Base-by-base conservation (phyloP, 1,284 basidiomycete species). In the Fomitopsis palustris region DNA sequence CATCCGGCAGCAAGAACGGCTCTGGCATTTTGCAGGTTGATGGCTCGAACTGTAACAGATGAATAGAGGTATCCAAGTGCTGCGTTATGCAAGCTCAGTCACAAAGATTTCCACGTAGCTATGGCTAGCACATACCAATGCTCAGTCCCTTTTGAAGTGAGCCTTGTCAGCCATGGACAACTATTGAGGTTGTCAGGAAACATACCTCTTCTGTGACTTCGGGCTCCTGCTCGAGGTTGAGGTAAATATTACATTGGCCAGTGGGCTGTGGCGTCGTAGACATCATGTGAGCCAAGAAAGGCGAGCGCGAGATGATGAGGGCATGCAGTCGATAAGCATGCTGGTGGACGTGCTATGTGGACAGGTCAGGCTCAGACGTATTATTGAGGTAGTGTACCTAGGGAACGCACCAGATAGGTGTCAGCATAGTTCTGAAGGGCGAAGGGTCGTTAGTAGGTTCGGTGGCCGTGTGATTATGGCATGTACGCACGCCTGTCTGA, bases 251-350 rank as follows among this genome's bases (percentile, higher is more conserved):
- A 62, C 85, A 81, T 68, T 87, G 84, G 21, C 81, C 83, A 63
- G 78, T 79, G 69, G 83, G 60, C 74, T 79, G 82, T 61, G 85
- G 81, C 60, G 89, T 82, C 64, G 90, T 86, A 63, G 87, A 86
- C 85, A 95, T 90, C 65, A 93, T 78, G 71, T 93, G 92, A 43
- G 87, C 89, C 67, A 95, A 83, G 74, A 86, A 92, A 47, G 93
- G 92, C 38, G 91, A 93, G 57, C 90, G 87, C 58, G 92, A 91
- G 61, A 95, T 80, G 66, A 94, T 88, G 72, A 95, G 88, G 65
- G 87, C 83, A 73, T 92, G 90, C 55, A 92, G 81, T 61, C 85
- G 83, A 72, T 91, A 92, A 60, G 81, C 78, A 72, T 83, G 85
- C 78, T 87, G 84, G 67, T 86, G 83, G 60, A 90, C 85, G 77